Conservation (phyloP, 2,329 filamentous ascomycete genomes). For the Domatiomyces catenatus region DNA sequence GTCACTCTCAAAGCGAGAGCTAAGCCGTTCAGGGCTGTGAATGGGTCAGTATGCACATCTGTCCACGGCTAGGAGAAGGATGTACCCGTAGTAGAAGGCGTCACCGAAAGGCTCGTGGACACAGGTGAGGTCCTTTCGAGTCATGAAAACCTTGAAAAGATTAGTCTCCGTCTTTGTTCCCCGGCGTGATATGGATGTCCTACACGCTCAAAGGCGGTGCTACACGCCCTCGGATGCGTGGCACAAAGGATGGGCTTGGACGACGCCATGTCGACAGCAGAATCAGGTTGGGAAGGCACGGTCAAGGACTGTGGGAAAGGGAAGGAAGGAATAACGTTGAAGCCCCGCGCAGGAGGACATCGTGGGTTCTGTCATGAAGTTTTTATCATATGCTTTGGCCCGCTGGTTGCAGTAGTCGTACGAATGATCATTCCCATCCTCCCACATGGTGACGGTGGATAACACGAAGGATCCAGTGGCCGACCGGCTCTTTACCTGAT, state of each 20-base stretch:
- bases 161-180: conserved; percentile 5
- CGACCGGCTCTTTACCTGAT: neutral
- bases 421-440: neutral
- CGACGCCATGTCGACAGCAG: conserved; percentile 9
- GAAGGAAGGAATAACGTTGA: neutral
- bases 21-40: conserved; percentile 70
- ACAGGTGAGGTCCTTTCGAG: conserved; percentile 66
- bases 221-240: conserved; percentile 88
- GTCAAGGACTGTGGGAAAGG: neutral
- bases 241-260: conserved; percentile 76
- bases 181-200: conserved; percentile 16
- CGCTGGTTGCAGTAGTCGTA: neutral
- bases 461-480: neutral
- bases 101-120: conserved; percentile 95
- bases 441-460: neutral
- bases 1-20: conserved; percentile 62
- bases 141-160: conserved; percentile 74
- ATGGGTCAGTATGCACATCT: conserved; percentile 6
- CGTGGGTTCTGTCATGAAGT: neutral
- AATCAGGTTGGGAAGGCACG: neutral
- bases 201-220: conserved; percentile 92
- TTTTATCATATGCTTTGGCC: neutral
- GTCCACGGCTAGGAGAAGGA: neutral
- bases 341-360: neutral
- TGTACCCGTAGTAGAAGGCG: conserved; percentile 59